Evolutionary conservation across 2,329 filamentous ascomycete genomes (phyloP), one percentile per base, ranked within the genome.

Genomic region (Malbranchea zuffiana): DNA sequence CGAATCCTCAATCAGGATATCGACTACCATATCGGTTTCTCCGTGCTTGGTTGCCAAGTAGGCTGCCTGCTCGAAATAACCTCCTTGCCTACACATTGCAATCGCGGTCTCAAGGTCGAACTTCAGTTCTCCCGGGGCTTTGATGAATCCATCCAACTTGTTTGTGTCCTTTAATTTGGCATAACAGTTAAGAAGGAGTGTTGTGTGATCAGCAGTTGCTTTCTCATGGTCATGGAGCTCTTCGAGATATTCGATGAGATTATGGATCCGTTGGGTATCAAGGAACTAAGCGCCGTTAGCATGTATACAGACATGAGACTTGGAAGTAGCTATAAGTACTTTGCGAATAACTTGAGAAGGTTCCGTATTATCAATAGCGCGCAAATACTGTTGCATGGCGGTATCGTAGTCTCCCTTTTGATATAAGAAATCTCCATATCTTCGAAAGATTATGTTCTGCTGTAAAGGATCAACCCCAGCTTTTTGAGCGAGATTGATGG

Each of bases 91-190:
- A 54, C 90, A 98, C 86, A 98, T 95, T 2, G 81, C 77, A 45
- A 98, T 98, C 10, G 90, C 90, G 1, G 90, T 98, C 48, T 98
- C 90, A 2, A 96, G 69, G 56, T 98, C 90, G 52, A 98, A 98
- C 52, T 92, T 95, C 27, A 95, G 72, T 50, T 95, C 87, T 2
- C 83, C 86, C 0, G 88, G 87, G 18, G 86, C 87, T 55, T 93
- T 93, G 62, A 98, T 98, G 48, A 98, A 98, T 16, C 82, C 81
- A 53, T 98, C 88, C 5, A 98, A 69, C 62, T 98, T 98, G 39
- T 86, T 82, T 4, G 94, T 88, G 55, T 98, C 90, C 58, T 98
- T 98, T 11, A 96, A 66, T 55, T 98, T 98, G 0, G 90, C 90
- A 55, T 98, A 98, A 61, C 90, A 98, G 56, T 98, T 98, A 28